A percentile compares a stretch with the other conserved stretches of the same genome.
Conservation (phyloP, 2,329 filamentous ascomycete genomes). For the Hymenoscyphus repandus region DNA sequence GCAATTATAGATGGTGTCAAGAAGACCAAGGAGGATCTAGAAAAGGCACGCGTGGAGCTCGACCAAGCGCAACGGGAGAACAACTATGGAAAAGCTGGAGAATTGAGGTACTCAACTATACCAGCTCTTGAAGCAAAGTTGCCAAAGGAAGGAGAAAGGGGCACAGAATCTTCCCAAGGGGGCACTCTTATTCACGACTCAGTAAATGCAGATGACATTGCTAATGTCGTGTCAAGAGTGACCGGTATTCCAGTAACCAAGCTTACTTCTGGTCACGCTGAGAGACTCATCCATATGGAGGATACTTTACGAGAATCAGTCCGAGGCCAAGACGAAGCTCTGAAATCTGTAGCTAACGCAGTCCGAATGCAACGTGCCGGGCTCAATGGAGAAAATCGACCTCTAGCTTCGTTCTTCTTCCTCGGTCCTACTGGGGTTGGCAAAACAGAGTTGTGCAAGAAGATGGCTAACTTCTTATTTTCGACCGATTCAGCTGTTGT, state of each 20-base stretch:
- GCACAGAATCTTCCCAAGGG: conserved; percentile 30
- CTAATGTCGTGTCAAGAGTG: conserved; percentile 80
- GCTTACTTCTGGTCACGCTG: conserved; percentile 86
- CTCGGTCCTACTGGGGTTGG: conserved; percentile 93
- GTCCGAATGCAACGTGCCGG: conserved; percentile 92
- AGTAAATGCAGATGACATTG: conserved; percentile 94
- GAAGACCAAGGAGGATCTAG: conserved; percentile 79
- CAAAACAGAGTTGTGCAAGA: conserved; percentile 96
- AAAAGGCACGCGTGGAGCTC: conserved; percentile 77
- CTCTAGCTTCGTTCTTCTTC: conserved; percentile 95
- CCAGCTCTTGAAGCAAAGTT: conserved; percentile 74
- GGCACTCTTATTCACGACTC: conserved; percentile 78
- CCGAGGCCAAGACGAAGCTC: conserved; percentile 88
- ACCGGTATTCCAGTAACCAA: conserved; percentile 93
- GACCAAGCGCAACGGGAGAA: conserved; percentile 83
- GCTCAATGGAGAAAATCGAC: conserved; percentile 83
- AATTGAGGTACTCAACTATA: conserved; percentile 83
- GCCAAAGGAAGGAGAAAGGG: conserved; percentile 60
- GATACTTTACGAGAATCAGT: conserved; percentile 78
- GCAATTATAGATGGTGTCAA: conserved; percentile 83
- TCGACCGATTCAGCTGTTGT: conserved; percentile 87
- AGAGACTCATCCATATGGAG: conserved; percentile 95
- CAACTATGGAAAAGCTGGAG: conserved; percentile 85
- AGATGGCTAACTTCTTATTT: conserved; percentile 88
- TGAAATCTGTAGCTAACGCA: conserved; percentile 85